These are phyloP conservation scores for Nicotiana sylvestris DNA, from an alignment of 257 asterid species.

Conservation along the genomic window DNA sequence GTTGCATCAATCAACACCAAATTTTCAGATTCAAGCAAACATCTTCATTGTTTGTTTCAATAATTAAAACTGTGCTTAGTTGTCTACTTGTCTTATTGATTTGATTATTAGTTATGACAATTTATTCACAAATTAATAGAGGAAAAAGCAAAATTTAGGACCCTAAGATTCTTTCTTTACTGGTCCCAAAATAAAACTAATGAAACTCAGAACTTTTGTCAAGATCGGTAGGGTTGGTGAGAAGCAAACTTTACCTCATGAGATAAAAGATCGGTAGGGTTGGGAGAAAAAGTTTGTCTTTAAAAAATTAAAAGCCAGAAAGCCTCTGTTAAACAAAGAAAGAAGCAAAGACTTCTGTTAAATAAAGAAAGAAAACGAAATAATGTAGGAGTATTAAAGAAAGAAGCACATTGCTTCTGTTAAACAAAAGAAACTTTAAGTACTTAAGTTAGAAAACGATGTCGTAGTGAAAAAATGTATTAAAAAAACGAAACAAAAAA, in stretches of 20 bases:
- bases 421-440: no score
- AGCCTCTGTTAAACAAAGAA: no score
- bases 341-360: no score
- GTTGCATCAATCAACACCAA: constrained; percentile 49
- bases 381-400: no score
- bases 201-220: constrained; percentile 4
- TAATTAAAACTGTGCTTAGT: constrained; percentile 19
- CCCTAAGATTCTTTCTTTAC: constrained; percentile 51
- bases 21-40: constrained; percentile 48
- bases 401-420: no score
- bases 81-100: constrained; percentile 16
- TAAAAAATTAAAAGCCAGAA: no score
- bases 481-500: no score
- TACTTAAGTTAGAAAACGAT: no score
- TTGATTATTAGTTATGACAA: constrained; percentile 12
- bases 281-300: no score
- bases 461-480: no score
- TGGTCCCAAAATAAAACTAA: constrained; percentile 46
- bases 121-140: constrained; percentile 3
- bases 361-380: no score
- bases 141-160: constrained; percentile 19
- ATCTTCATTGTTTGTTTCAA: constrained; percentile 16
- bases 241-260: constrained; percentile 46
- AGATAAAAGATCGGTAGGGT: neutral
- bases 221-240: constrained; percentile 74